These are phyloP conservation scores for Colletotrichum cuscutae DNA, from an alignment of 2,329 filamentous ascomycete species.

Conservation along the genomic window DNA sequence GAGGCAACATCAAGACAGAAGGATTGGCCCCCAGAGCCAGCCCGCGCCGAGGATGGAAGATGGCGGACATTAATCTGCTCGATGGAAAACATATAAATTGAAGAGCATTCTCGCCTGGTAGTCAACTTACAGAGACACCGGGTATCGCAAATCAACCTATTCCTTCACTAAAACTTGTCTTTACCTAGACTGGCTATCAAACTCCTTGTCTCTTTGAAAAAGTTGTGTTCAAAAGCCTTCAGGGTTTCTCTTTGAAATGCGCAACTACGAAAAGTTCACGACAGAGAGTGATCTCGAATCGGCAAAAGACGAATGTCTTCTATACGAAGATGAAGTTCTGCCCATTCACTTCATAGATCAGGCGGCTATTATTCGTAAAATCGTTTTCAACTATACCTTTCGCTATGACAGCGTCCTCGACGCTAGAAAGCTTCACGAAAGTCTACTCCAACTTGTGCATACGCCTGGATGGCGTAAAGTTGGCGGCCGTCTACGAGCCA, in stretches of 20 bases:
- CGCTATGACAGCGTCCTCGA: constrained; percentile 59
- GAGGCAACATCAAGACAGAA: not conserved
- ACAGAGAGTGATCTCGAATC: not conserved
- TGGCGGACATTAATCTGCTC: not conserved
- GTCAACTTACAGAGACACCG: not conserved
- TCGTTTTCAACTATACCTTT: constrained; percentile 41
- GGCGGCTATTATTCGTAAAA: not conserved
- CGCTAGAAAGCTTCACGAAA: constrained; percentile 44
- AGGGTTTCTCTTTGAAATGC: too few relatives aligned
- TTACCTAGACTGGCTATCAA: not conserved
- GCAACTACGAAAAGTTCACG: not conserved
- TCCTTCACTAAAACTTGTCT: not conserved
- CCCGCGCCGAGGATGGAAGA: not conserved
- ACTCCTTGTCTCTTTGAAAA: not conserved
- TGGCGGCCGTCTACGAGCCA: constrained; percentile 52
- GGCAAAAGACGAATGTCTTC: not conserved
- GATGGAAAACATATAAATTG: not conserved
- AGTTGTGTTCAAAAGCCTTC: not conserved
- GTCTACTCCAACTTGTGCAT: constrained; percentile 50
- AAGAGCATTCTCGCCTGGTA: not conserved
- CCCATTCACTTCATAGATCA: not conserved
- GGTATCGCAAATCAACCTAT: not conserved
- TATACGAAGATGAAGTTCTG: not conserved
- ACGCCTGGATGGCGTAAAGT: constrained; percentile 57
- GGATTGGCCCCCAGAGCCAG: not conserved